Conservation (phyloP, 805 yeast species). For the Lipomyces starkeyi region DNA sequence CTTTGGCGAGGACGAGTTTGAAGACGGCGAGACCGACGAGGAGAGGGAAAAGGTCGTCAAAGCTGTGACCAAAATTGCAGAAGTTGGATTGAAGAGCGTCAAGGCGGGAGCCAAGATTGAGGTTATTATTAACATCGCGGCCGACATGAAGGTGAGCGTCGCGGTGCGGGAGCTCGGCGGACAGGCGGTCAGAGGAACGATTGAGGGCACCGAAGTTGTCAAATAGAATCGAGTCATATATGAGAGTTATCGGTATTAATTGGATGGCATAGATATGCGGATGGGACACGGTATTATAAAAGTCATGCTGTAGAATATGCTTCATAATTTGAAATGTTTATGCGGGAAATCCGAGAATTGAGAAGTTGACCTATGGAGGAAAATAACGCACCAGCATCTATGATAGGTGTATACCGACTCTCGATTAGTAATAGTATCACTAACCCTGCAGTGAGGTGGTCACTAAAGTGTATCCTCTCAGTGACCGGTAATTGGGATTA, state of each 20-base stretch:
- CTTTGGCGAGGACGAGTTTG: constrained; percentile 55
- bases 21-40: constrained; percentile 60
- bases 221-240: background rate
- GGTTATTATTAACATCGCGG: constrained; percentile 65
- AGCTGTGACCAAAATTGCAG: constrained; percentile 75
- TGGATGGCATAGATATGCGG: background rate
- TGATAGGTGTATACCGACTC: no score
- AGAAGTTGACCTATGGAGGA: background rate
- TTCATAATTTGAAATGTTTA: background rate
- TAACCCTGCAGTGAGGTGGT: no score
- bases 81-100: constrained; percentile 74
- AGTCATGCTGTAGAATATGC: constrained; percentile 9
- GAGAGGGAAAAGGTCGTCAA: constrained; percentile 88
- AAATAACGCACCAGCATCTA: background rate
- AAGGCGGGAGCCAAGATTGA: constrained; percentile 68
- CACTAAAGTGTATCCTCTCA: no score
- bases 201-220: constrained; percentile 10
- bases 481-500: no score
- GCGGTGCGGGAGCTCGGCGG: constrained; percentile 53
- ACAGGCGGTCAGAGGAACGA: constrained; percentile 33
- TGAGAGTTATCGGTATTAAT: background rate
- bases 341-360: background rate
- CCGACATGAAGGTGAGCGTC: constrained; percentile 67
- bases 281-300: constrained; percentile 4
- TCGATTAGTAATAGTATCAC: no score